Percentiles rank a stretch among this genome's conserved stretches.
These are phyloP conservation scores for Jamesozyma hellenica DNA, from an alignment of 805 yeast species.

Conservation along the genomic window DNA sequence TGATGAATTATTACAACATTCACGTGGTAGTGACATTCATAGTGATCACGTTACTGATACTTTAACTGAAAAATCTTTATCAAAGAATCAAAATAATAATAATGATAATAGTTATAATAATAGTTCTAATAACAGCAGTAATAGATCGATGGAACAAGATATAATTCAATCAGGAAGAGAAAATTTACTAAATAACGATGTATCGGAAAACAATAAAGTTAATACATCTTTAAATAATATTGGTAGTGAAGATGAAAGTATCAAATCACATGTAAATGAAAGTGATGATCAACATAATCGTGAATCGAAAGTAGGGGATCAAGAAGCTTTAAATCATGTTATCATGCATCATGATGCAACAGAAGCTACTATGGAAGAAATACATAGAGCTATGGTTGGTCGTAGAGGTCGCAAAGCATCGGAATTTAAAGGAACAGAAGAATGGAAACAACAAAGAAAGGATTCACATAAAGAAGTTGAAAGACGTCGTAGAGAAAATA, in stretches of 20 bases:
- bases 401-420: conserved; percentile 24
- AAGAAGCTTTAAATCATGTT: not conserved
- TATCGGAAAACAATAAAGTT: too few species aligned
- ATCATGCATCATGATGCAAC: not conserved
- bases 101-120: not conserved
- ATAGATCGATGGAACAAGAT: too few species aligned
- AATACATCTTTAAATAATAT: too few species aligned
- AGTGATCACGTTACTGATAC: not conserved
- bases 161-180: too few species aligned
- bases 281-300: too few species aligned
- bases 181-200: too few species aligned
- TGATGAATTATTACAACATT: not conserved
- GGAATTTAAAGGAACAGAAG: conserved; percentile 23
- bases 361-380: conserved; percentile 9
- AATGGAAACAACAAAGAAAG: conserved; percentile 45
- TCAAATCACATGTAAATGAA: too few species aligned
- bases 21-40: not conserved
- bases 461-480: conserved; percentile 95
- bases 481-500: conserved; percentile 80
- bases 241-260: too few species aligned
- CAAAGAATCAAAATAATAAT: not conserved
- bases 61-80: too few species aligned
- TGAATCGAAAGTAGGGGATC: too few species aligned
- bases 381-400: conserved; percentile 1
- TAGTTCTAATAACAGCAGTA: too few species aligned